A percentile compares a stretch with the other conserved stretches of the same genome.
phyloP scores from a whole-genome alignment of 2,329 filamentous ascomycete genomes.

The Fusarium cyanostomum region DNA sequence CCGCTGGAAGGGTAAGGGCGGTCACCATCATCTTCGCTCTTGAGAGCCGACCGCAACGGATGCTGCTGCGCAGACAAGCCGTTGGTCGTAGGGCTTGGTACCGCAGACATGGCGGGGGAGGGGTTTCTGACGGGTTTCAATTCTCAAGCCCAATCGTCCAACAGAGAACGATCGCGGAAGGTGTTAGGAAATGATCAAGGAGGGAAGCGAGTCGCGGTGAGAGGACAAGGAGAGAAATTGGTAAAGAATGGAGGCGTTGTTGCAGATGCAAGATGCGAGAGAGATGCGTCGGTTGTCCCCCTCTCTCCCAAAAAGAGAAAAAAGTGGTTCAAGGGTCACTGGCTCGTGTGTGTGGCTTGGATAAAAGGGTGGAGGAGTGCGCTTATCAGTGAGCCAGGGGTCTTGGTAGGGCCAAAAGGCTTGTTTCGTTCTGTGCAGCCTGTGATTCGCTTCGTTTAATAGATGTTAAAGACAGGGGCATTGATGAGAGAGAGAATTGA shows the following conservation, averaged over 20 bases:
- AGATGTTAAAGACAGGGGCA: conserved; percentile 27
- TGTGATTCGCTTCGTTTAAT: conserved; percentile 19
- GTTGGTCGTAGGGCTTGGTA: conserved; percentile 36
- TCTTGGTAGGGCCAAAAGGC: conserved; percentile 26
- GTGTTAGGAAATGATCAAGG: conserved; percentile 1
- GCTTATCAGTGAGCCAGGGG: conserved; percentile 35
- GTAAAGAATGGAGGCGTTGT: conserved; percentile 31
- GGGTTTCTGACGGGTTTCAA: conserved; percentile 1
- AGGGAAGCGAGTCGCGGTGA: conserved; percentile 21
- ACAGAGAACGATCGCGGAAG: background rate
- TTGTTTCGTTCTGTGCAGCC: conserved; percentile 29
- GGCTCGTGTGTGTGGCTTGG: conserved; percentile 19
- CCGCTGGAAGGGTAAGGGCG: conserved; percentile 49
- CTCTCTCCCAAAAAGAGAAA: conserved; percentile 25
- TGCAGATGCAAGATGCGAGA: conserved; percentile 39
- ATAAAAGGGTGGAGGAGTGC: conserved; percentile 28
- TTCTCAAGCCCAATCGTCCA: background rate
- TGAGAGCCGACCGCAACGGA: conserved; percentile 56
- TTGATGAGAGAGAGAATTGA: background rate
- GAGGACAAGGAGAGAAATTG: conserved; percentile 16
- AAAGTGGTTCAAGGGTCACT: conserved; percentile 33
- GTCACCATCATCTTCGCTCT: conserved; percentile 55
- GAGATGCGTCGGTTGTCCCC: conserved; percentile 32
- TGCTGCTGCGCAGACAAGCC: conserved; percentile 28
- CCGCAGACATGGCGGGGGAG: conserved; percentile 42